Conservation (phyloP, 495 filamentous ascomycete species). For the Lasiosphaeria hispida region DNA sequence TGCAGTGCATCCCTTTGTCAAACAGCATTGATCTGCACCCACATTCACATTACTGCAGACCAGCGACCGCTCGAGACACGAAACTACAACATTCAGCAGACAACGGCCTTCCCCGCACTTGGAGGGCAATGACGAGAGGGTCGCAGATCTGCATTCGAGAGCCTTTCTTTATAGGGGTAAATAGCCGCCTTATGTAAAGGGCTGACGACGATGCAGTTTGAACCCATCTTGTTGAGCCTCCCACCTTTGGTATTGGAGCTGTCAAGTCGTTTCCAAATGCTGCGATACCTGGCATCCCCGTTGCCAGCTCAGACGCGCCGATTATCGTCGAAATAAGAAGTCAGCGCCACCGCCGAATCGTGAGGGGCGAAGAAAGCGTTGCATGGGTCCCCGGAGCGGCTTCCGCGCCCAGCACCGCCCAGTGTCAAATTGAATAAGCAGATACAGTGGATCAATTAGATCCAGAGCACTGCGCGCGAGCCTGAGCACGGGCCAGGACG, state of each 20-base stretch:
- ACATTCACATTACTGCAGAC: no score
- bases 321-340: neutral
- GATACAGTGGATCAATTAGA: no score
- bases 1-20: neutral
- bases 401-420: conserved; percentile 8
- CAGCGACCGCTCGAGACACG: neutral
- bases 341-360: neutral
- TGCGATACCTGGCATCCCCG: neutral
- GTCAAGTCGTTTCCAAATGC: neutral
- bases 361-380: neutral
- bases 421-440: no score
- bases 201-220: neutral
- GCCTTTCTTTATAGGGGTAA: conserved; percentile 12
- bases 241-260: neutral
- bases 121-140: neutral
- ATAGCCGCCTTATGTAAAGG: conserved; percentile 4
- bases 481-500: no score
- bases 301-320: neutral
- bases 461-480: no score
- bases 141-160: neutral
- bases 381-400: neutral
- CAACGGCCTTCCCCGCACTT: neutral
- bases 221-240: neutral
- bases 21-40: neutral
- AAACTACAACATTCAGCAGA: neutral